Evolutionary conservation across 2,329 filamentous ascomycete genomes (phyloP), one percentile per base, ranked within the genome.

Genomic region (Colletotrichum euphorbiae): DNA sequence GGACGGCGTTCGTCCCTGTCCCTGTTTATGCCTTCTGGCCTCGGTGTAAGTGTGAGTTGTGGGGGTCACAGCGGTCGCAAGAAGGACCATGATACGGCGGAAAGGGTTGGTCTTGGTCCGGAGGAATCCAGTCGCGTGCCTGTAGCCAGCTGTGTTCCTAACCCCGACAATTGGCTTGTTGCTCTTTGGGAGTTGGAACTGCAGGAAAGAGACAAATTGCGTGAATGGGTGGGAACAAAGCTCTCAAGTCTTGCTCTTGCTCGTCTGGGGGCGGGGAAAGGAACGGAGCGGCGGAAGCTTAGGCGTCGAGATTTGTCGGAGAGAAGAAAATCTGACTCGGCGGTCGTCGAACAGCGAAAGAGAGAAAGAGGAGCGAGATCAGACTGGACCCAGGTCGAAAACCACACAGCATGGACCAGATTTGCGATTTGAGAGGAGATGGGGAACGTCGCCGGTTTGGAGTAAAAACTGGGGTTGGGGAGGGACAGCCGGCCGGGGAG

Each of bases 401-500:
- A 58, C 33, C 42, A 52, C 51, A 65, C 46, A 59, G 24, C 60
- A 59, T 54, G 64, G 64, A 62, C 48, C 52, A 67, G 59, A 48
- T 64, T 59, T 68, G 48, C 62, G 65, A 68, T 68, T 64, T 24
- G 40, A 50, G 62, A 54, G 54, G 61, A 68, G 65, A 68, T 60
- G 54, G 65, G 61, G 65, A 68, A 68, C 42, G 65, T 68, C 65
- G 65, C 65, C 52, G 65, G 55, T 54, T 54, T 55, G 65, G 54
- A 68, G 65, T 50, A 68, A 68, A 67, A 65, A 68, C 67, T 69
- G 67, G 62, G 67, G 67, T 57, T 56, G 56, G 55, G 62, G 43
- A 60, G 56, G 50, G 42, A 38, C 24, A 38, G 54, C 43, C 66
- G 48, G 55, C 50, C 66, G 66, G 55, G 62, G 66, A 66, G 62